A percentile compares a stretch with the other conserved stretches of the same genome.
Conservation (phyloP, 2,329 filamentous ascomycete species). For the Neurospora sp. region DNA sequence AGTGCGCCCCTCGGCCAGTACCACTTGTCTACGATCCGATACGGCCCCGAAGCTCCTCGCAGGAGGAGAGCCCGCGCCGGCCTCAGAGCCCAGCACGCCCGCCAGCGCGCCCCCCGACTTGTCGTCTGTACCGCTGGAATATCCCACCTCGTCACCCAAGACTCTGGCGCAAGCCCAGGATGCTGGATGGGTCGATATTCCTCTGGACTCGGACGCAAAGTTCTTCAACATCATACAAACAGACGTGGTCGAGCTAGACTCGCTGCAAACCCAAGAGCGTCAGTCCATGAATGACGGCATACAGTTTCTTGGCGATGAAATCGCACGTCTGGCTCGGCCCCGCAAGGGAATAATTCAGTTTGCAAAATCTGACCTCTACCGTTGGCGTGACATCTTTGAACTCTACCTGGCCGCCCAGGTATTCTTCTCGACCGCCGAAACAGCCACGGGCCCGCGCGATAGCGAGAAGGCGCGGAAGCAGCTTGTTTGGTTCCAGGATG, state of each 20-base stretch:
- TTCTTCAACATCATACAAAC: constrained; percentile 70
- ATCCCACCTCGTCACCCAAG: background rate
- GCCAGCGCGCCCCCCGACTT: background rate
- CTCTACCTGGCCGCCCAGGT: constrained; percentile 70
- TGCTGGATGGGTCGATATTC: constrained; percentile 53
- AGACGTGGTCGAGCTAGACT: constrained; percentile 61
- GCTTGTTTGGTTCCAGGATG: constrained; percentile 62
- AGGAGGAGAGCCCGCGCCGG: constrained; percentile 1
- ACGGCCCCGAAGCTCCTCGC: constrained; percentile 1
- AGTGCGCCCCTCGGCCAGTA: constrained; percentile 33
- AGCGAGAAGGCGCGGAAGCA: constrained; percentile 57
- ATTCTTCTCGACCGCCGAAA: constrained; percentile 72
- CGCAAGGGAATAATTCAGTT: constrained; percentile 33
- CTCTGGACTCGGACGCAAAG: constrained; percentile 64
- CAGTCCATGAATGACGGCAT: constrained; percentile 55
- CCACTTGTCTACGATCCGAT: constrained; percentile 27
- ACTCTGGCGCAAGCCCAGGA: constrained; percentile 3
- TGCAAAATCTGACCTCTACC: constrained; percentile 57
- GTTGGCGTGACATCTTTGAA: constrained; percentile 75
- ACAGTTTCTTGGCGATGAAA: constrained; percentile 50
- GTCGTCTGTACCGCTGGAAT: background rate
- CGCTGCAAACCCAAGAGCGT: constrained; percentile 58
- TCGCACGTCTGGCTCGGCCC: constrained; percentile 56
- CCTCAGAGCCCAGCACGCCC: background rate
- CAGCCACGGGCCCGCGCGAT: constrained; percentile 57